Conservation (phyloP, 371 early-diverging fungal species). For the Apophysomyces ossiformis region DNA sequence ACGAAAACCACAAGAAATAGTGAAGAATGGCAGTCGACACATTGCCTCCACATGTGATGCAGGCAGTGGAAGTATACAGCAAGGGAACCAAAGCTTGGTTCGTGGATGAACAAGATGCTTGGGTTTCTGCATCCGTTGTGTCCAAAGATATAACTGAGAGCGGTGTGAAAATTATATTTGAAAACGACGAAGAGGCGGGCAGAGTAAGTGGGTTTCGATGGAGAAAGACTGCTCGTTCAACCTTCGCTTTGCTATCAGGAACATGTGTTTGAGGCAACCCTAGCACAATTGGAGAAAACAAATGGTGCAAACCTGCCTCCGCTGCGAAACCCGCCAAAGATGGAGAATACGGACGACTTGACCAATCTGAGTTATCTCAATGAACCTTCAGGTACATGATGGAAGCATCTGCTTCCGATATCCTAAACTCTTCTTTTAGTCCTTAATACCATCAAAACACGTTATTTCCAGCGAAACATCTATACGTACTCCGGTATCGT, state of each 20-base stretch:
- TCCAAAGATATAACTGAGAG: conserved; percentile 60
- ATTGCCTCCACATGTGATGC: conserved; percentile 43
- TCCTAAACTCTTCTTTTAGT: conserved; percentile 46
- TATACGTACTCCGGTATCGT: conserved; percentile 99
- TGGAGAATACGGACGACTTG: conserved; percentile 92
- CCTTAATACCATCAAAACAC: conserved; percentile 85
- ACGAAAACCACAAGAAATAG: background rate
- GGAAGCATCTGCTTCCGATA: background rate
- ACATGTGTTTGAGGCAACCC: conserved; percentile 72
- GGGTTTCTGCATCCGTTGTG: conserved; percentile 75
- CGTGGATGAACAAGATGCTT: conserved; percentile 85
- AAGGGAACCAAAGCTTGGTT: conserved; percentile 90
- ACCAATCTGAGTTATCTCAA: conserved; percentile 90
- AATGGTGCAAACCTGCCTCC: conserved; percentile 81
- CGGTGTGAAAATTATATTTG: conserved; percentile 65
- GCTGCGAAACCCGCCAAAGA: conserved; percentile 85
- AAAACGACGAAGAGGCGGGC: conserved; percentile 68
- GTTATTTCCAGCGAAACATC: conserved; percentile 89
- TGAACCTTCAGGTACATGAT: conserved; percentile 80
- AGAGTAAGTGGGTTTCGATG: conserved; percentile 38
- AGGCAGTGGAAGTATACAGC: conserved; percentile 65
- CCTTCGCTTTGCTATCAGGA: conserved; percentile 48
- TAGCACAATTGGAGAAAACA: conserved; percentile 65
- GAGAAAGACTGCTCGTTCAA: background rate
- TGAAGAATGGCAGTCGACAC: conserved; percentile 22